Evolutionary conservation across 1,284 basidiomycete genomes (phyloP).

Genomic region (Phlebopus sp.): DNA sequence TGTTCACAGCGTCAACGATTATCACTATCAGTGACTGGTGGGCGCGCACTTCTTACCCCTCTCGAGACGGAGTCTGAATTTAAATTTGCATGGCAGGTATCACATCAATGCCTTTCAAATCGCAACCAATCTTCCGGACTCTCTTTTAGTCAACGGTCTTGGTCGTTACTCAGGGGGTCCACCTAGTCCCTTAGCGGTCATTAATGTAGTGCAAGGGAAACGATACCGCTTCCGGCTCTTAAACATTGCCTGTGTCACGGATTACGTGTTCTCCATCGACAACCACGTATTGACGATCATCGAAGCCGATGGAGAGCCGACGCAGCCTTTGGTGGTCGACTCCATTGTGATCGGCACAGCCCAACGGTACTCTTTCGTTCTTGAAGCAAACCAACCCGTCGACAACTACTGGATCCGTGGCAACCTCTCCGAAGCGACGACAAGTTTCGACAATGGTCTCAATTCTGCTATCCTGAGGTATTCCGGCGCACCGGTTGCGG

Average conservation of each 20-base stretch:
- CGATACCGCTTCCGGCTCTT: constrained; percentile 33
- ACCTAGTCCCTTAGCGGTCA: constrained; percentile 15
- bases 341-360: constrained; percentile 35
- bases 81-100: background rate
- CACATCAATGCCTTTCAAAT: background rate
- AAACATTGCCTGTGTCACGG: constrained; percentile 27
- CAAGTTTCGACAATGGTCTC: constrained; percentile 20
- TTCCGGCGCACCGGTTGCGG: constrained; percentile 28
- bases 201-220: constrained; percentile 14
- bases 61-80: background rate
- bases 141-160: constrained; percentile 28
- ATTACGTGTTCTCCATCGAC: constrained; percentile 35
- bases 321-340: constrained; percentile 36
- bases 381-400: constrained; percentile 24
- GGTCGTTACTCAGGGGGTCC: constrained; percentile 21
- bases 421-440: constrained; percentile 1
- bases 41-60: constrained; percentile 1
- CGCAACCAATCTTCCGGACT: constrained; percentile 2
- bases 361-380: constrained; percentile 29
- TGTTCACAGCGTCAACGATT: constrained; percentile 1
- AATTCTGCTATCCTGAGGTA: constrained; percentile 42
- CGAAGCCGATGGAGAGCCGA: constrained; percentile 42
- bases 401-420: constrained; percentile 42
- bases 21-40: constrained; percentile 16
- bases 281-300: constrained; percentile 38